Percentiles rank a stretch among this genome's conserved stretches.
phyloP scores from a whole-genome alignment of 2,329 filamentous ascomycete species.

The Epichloe glyceriae region DNA sequence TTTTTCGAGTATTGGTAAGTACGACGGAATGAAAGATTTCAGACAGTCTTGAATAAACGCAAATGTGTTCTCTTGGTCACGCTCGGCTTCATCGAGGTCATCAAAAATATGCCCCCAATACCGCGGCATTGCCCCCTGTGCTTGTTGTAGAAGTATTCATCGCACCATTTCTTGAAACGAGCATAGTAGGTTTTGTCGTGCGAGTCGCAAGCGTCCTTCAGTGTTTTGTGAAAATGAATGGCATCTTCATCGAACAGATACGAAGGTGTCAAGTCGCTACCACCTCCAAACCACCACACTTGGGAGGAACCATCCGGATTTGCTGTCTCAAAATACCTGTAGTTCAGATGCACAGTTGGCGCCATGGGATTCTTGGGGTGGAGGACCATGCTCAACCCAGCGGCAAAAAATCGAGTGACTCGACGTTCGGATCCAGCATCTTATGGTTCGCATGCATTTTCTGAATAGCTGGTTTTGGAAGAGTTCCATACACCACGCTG shows the following conservation, averaged over 20 bases:
- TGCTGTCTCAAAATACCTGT: constrained; percentile 95
- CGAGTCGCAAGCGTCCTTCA: constrained; percentile 86
- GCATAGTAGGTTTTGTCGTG: constrained; percentile 89
- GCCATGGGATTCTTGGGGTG: constrained; percentile 95
- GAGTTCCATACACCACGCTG: constrained; percentile 82
- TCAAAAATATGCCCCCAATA: constrained; percentile 95
- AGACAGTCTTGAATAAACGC: constrained; percentile 78
- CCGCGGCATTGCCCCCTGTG: constrained; percentile 80
- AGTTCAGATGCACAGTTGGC: constrained; percentile 94
- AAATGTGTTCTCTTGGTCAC: constrained; percentile 81
- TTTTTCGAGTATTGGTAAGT: constrained; percentile 75
- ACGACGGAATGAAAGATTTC: constrained; percentile 77
- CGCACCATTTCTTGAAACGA: constrained; percentile 95
- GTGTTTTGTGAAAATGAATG: constrained; percentile 86
- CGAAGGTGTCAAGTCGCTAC: constrained; percentile 80
- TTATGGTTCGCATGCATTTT: constrained; percentile 96
- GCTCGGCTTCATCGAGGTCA: constrained; percentile 77
- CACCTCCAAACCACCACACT: constrained; percentile 97
- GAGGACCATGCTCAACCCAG: constrained; percentile 82
- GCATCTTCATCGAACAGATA: constrained; percentile 97
- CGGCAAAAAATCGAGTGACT: constrained; percentile 90
- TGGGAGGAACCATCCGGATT: constrained; percentile 68
- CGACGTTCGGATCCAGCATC: constrained; percentile 64
- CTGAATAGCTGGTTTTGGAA: constrained; percentile 75
- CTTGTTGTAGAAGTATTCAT: constrained; percentile 91